Conservation (phyloP, 1,139 yeast genomes). For the Blastobotrys aristatus region DNA sequence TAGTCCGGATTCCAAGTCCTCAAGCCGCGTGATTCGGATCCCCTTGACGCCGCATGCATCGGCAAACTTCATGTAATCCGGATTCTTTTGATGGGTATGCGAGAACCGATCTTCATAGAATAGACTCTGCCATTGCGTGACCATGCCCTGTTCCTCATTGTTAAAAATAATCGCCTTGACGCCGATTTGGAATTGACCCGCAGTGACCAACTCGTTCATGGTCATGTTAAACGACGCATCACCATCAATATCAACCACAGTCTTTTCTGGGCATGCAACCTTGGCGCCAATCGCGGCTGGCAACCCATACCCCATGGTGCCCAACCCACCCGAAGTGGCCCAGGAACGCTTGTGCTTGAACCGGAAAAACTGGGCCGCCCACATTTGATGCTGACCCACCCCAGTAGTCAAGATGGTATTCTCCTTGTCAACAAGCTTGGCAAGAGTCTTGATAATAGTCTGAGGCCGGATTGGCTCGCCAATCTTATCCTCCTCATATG, state of each 20-base stretch:
- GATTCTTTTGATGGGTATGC: conserved; percentile 93
- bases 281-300: conserved; percentile 99
- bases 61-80: conserved; percentile 87
- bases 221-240: conserved; percentile 99
- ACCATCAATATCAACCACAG: conserved; percentile 95
- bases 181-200: conserved; percentile 90
- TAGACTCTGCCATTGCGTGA: conserved; percentile 97
- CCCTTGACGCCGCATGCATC: conserved; percentile 92
- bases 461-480: conserved; percentile 89
- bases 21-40: conserved; percentile 63
- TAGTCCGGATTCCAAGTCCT: conserved; percentile 57
- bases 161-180: conserved; percentile 83
- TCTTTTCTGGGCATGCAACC: conserved; percentile 89
- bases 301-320: conserved; percentile 97
- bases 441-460: conserved; percentile 74
- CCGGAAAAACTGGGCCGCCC: conserved; percentile 98
- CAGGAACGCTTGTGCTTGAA: conserved; percentile 90
- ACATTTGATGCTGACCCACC: conserved; percentile 99
- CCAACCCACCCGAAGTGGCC: conserved; percentile 97
- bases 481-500: conserved; percentile 56
- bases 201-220: conserved; percentile 83
- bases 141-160: conserved; percentile 99
- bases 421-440: conserved; percentile 61
- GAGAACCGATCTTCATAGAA: conserved; percentile 95
- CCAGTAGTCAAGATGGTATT: conserved; percentile 91